Conservation (phyloP, 2,329 filamentous ascomycete species). For the Epichloe coenophiala region DNA sequence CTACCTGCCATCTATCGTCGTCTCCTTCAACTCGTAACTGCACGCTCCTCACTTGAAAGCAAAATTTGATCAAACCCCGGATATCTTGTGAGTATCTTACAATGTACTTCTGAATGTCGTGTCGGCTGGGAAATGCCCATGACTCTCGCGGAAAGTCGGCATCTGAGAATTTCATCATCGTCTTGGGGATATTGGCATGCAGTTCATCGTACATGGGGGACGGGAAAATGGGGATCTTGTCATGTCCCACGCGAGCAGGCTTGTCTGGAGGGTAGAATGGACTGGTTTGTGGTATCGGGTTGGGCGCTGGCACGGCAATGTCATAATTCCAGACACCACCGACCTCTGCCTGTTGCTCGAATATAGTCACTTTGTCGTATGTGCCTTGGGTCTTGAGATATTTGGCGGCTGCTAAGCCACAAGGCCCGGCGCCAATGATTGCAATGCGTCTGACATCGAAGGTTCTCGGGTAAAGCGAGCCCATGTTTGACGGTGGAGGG, state of each 20-base stretch:
- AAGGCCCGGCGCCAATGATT: slow-evolving; percentile 72
- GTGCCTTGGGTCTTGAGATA: slow-evolving; percentile 56
- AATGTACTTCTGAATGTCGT: slow-evolving; percentile 61
- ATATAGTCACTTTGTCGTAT: slow-evolving; percentile 61
- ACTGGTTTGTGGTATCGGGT: slow-evolving; percentile 54
- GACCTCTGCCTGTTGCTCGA: slow-evolving; percentile 63
- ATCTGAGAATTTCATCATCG: slow-evolving; percentile 70
- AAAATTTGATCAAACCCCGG: slow-evolving; percentile 52
- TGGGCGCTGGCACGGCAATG: slow-evolving; percentile 30
- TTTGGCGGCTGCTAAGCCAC: slow-evolving; percentile 67
- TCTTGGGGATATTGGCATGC: slow-evolving; percentile 79
- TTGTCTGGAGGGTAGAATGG: slow-evolving; percentile 48
- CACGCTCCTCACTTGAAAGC: slow-evolving; percentile 54
- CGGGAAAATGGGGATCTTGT: slow-evolving; percentile 48
- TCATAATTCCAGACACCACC: slow-evolving; percentile 85
- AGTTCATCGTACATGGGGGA: slow-evolving; percentile 68
- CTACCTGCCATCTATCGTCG: slow-evolving; percentile 47
- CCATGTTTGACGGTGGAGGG: slow-evolving; percentile 12
- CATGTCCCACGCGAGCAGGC: slow-evolving; percentile 36
- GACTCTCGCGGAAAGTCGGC: slow-evolving; percentile 47
- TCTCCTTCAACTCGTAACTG: slow-evolving; percentile 15
- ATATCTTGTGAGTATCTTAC: slow-evolving; percentile 57
- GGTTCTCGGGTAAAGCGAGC: slow-evolving; percentile 12
- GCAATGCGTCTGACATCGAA: slow-evolving; percentile 51
- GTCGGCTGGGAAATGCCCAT: slow-evolving; percentile 62